Evolutionary conservation across 2,329 filamentous ascomycete genomes (phyloP).

Genomic region (Aspergillus sp.): DNA sequence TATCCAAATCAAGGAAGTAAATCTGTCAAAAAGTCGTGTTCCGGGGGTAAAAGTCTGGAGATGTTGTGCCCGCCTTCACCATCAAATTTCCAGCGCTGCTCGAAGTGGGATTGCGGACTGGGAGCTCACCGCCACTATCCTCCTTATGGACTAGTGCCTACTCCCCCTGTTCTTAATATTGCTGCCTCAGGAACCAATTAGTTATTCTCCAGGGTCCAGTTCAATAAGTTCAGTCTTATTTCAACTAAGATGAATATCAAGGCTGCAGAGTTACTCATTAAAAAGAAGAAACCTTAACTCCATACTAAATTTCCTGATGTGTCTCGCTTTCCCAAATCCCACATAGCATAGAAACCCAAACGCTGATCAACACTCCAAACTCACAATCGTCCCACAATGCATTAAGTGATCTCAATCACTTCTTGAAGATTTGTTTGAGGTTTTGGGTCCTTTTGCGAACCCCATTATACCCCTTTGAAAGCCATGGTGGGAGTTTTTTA

Average conservation of each 20-base stretch:
- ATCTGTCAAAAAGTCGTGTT: constrained; percentile 10
- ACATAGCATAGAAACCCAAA: neutral
- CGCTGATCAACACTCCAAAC: neutral
- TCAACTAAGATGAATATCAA: neutral
- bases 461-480: constrained; percentile 15
- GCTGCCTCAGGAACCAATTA: constrained; percentile 1
- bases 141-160: constrained; percentile 23
- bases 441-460: constrained; percentile 19
- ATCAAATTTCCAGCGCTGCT: constrained; percentile 39
- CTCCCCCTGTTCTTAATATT: constrained; percentile 17
- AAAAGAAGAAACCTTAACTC: no score
- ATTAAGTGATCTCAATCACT: neutral
- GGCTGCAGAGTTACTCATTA: neutral
- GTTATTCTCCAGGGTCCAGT: neutral
- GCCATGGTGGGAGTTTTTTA: constrained; percentile 15
- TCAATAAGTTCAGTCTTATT: neutral
- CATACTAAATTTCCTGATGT: no score
- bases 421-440: constrained; percentile 21
- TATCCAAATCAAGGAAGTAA: constrained; percentile 1
- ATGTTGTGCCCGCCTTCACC: constrained; percentile 29
- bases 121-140: constrained; percentile 37
- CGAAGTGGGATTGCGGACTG: constrained; percentile 39
- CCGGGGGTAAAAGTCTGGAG: constrained; percentile 15
- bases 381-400: neutral
- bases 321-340: neutral